Evolutionary conservation across 805 yeast species (phyloP).

Genomic region (Saccharomycopsis babjevae): DNA sequence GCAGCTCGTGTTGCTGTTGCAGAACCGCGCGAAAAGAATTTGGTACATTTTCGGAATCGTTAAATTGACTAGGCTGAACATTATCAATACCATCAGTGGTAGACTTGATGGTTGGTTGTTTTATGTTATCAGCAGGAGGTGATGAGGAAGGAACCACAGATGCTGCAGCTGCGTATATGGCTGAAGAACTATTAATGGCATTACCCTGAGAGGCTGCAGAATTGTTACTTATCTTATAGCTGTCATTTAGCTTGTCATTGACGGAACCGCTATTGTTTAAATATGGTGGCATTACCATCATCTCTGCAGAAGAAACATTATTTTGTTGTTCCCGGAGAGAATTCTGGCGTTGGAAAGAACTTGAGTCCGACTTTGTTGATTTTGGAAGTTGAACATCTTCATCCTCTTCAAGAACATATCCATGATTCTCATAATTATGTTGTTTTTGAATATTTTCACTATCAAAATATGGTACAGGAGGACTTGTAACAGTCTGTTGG

Average conservation of each 20-base stretch:
- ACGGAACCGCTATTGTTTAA: slow-evolving; percentile 15
- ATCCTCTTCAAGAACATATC: background rate
- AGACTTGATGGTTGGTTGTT: slow-evolving; percentile 5
- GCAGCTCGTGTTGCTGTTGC: background rate
- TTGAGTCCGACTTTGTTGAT: background rate
- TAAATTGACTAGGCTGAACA: background rate
- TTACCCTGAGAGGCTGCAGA: background rate
- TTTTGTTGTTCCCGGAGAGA: background rate
- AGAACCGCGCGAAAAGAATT: background rate
- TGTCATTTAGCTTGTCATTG: background rate
- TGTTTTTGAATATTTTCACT: background rate
- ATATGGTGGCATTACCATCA: slow-evolving; percentile 18
- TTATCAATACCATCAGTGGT: slow-evolving; percentile 7
- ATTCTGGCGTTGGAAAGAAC: background rate
- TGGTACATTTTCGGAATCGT: background rate
- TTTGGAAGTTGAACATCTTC: background rate
- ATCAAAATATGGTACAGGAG: background rate
- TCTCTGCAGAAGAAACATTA: background rate
- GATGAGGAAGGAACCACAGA: background rate
- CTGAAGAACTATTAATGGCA: slow-evolving; percentile 12
- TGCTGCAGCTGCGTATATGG: slow-evolving; percentile 13
- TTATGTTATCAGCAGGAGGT: background rate
- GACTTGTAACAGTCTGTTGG: background rate
- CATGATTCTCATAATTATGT: background rate
- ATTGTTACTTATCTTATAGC: background rate